Percentiles rank a stretch among this genome's conserved stretches.
Evolutionary conservation across 2,329 filamentous ascomycete species (phyloP).

Genomic region (Stemphylium beticola): DNA sequence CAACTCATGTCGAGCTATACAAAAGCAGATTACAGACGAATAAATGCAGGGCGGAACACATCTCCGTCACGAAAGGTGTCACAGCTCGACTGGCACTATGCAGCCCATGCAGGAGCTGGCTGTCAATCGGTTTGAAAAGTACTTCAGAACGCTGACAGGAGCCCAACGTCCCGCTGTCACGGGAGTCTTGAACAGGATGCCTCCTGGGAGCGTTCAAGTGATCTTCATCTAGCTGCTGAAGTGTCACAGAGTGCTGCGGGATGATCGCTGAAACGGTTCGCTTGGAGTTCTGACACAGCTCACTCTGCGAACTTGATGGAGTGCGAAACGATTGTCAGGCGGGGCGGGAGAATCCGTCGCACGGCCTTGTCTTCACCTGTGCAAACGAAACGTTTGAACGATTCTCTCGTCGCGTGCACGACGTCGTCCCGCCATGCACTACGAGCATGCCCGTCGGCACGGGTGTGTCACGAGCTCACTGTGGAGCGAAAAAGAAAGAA

Average conservation of each 20-base stretch:
- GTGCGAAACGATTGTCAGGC: conserved; percentile 18
- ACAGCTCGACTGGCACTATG: conserved; percentile 17
- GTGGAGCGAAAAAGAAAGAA: conserved; percentile 17
- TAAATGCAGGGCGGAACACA: neutral
- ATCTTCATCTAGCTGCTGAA: conserved; percentile 5
- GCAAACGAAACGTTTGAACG: conserved; percentile 11
- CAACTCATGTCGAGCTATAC: neutral
- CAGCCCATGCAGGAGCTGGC: conserved; percentile 13
- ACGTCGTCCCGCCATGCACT: conserved; percentile 7
- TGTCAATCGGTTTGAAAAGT: conserved; percentile 18
- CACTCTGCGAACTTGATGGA: conserved; percentile 11
- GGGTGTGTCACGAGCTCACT: conserved; percentile 8
- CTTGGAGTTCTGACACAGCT: conserved; percentile 20
- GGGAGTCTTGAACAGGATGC: conserved; percentile 1
- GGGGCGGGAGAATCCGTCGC: neutral
- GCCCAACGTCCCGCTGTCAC: conserved; percentile 1
- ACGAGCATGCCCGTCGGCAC: conserved; percentile 5
- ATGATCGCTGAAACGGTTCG: conserved; percentile 19
- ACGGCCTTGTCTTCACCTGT: conserved; percentile 1
- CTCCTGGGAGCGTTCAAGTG: conserved; percentile 16
- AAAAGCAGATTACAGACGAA: conserved; percentile 1
- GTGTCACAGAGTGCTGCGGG: conserved; percentile 13
- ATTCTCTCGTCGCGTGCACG: neutral
- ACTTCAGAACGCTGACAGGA: conserved; percentile 18
- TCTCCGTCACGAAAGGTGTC: conserved; percentile 13